These are phyloP conservation scores for Hyphopichia pseudoburtonii DNA, from an alignment of 1,139 yeast species.

Conservation along the genomic window DNA sequence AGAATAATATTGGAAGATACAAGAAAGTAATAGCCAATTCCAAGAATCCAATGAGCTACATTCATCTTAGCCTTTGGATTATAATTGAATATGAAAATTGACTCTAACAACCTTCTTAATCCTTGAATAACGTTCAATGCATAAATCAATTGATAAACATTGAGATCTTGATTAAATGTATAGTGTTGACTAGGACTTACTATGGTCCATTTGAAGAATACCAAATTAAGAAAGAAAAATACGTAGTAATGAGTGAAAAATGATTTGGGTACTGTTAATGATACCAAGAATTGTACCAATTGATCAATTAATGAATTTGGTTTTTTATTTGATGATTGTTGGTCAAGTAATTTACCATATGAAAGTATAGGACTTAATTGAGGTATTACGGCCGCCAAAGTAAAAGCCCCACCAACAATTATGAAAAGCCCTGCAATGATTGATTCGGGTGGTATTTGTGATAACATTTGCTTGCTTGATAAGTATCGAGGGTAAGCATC, in stretches of 20 bases:
- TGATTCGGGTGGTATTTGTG: neutral
- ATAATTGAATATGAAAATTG: slow-evolving; percentile 50
- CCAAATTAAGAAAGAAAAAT: slow-evolving; percentile 19
- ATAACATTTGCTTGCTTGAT: neutral
- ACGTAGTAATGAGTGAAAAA: slow-evolving; percentile 52
- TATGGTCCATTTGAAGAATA: neutral
- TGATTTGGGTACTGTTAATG: slow-evolving; percentile 41
- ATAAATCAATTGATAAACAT: too few relatives aligned
- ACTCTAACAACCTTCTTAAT: slow-evolving; percentile 63
- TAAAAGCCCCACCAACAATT: neutral
- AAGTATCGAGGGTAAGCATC: too few relatives aligned
- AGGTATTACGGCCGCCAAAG: neutral
- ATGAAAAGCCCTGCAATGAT: neutral
- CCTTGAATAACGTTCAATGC: slow-evolving; percentile 50
- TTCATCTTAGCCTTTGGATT: slow-evolving; percentile 61
- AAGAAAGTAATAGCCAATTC: slow-evolving; percentile 61
- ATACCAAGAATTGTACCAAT: slow-evolving; percentile 7
- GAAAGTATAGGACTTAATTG: neutral
- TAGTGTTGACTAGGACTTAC: slow-evolving; percentile 5
- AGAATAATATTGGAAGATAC: slow-evolving; percentile 19
- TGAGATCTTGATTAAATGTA: too few relatives aligned
- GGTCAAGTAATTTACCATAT: neutral
- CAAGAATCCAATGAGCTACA: slow-evolving; percentile 73
- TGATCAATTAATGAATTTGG: neutral
- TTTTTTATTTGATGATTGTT: too few relatives aligned